Conservation (phyloP, 257 asterid genomes). For the Cruciata laevipes region DNA sequence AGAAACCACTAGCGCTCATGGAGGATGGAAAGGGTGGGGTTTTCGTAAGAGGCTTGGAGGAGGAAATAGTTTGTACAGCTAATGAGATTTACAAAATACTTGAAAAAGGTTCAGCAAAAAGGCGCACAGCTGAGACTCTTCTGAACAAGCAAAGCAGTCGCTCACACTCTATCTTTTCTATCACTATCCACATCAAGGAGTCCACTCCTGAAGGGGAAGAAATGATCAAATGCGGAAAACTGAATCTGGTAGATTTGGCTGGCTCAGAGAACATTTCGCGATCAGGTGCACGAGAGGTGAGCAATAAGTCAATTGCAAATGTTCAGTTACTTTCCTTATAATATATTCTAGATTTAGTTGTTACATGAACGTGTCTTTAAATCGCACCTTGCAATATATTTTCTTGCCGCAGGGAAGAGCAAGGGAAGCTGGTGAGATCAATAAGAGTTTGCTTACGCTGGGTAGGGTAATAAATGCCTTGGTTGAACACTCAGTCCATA, state of each 20-base stretch:
- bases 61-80: slow-evolving; percentile 90
- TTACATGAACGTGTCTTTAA: neutral
- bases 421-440: slow-evolving; percentile 99
- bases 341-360: neutral
- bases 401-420: slow-evolving; percentile 81
- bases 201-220: slow-evolving; percentile 98
- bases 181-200: slow-evolving; percentile 95
- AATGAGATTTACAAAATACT: slow-evolving; percentile 83
- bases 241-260: slow-evolving; percentile 95
- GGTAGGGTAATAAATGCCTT: slow-evolving; percentile 94
- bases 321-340: slow-evolving; percentile 4
- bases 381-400: neutral
- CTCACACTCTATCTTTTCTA: slow-evolving; percentile 91
- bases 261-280: slow-evolving; percentile 98
- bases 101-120: slow-evolving; percentile 96
- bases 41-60: slow-evolving; percentile 91
- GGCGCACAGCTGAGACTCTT: slow-evolving; percentile 97
- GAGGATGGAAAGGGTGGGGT: slow-evolving; percentile 99
- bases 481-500: slow-evolving; percentile 97
- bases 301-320: slow-evolving; percentile 10
- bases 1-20: slow-evolving; percentile 96
- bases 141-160: slow-evolving; percentile 99
- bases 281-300: slow-evolving; percentile 98
- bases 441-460: slow-evolving; percentile 96
- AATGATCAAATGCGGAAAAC: slow-evolving; percentile 94